A percentile compares a stretch with the other conserved stretches of the same genome.
Conservation (phyloP, 1,139 yeast genomes). For the Yamadazyma pseudoaaseri region DNA sequence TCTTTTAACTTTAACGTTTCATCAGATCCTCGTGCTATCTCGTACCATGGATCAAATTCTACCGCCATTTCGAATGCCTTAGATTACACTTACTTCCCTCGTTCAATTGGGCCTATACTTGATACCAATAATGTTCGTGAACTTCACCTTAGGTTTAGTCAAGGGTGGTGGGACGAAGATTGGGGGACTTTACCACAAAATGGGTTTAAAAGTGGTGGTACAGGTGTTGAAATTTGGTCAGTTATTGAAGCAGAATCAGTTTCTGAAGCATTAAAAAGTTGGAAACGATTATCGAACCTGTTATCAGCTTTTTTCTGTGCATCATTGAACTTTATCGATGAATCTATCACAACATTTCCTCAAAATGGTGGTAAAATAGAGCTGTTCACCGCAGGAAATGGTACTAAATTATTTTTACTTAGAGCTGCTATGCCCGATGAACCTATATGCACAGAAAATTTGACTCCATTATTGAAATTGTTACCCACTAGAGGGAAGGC, state of each 20-base stretch:
- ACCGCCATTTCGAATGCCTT: conserved; percentile 11
- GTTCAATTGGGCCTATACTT: conserved; percentile 75
- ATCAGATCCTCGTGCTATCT: conserved; percentile 27
- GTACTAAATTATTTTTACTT: conserved; percentile 51
- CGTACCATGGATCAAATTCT: conserved; percentile 6
- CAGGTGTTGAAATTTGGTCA: conserved; percentile 95
- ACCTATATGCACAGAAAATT: conserved; percentile 94
- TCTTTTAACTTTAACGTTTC: conserved; percentile 65
- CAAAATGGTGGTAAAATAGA: conserved; percentile 19
- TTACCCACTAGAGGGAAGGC: conserved; percentile 92
- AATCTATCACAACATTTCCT: conserved; percentile 76
- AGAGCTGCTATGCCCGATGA: conserved; percentile 93
- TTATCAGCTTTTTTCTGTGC: conserved; percentile 95
- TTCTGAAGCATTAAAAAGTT: conserved; percentile 56
- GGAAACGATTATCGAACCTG: conserved; percentile 73
- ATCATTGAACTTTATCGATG: conserved; percentile 84
- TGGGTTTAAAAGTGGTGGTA: conserved; percentile 82
- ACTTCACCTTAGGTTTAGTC: conserved; percentile 81
- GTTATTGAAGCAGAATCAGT: conserved; percentile 63
- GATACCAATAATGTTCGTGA: conserved; percentile 68
- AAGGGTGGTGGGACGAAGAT: conserved; percentile 89
- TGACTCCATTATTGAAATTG: conserved; percentile 88
- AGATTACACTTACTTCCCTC: conserved; percentile 80
- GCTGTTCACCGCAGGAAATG: conserved; percentile 21
- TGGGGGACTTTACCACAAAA: conserved; percentile 83